These are phyloP conservation scores for Auriscalpium vulgare DNA, from an alignment of 768 basidiomycete species.

Conservation along the genomic window DNA sequence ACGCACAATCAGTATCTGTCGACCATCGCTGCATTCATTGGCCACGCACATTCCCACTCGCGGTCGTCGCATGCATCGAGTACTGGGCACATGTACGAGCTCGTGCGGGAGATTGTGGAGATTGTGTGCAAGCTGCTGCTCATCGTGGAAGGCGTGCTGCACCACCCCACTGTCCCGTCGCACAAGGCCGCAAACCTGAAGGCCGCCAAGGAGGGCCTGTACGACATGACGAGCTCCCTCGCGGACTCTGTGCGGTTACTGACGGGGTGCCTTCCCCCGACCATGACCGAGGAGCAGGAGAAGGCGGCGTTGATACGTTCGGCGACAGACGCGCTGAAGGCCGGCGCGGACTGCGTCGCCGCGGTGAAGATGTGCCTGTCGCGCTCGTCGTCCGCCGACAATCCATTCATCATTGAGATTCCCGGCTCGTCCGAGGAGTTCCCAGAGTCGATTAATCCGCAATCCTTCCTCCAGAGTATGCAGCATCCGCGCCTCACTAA, in stretches of 20 bases:
- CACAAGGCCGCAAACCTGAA: conserved; percentile 59
- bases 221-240: conserved; percentile 76
- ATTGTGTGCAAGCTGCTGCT: conserved; percentile 86
- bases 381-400: conserved; percentile 45
- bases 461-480: conserved; percentile 34
- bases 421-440: conserved; percentile 42
- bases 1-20: conserved; percentile 90
- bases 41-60: conserved; percentile 91
- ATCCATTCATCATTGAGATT: conserved; percentile 57
- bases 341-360: conserved; percentile 82
- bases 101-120: conserved; percentile 92
- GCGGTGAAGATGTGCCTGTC: conserved; percentile 79
- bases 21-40: conserved; percentile 95
- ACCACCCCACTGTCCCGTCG: conserved; percentile 60
- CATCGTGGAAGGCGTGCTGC: conserved; percentile 83
- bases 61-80: conserved; percentile 86
- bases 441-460: conserved; percentile 36
- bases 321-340: conserved; percentile 83
- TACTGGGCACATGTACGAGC: conserved; percentile 89
- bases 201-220: conserved; percentile 71
- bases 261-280: conserved; percentile 39
- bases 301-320: conserved; percentile 69
- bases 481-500: conserved; percentile 22
- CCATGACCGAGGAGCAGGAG: conserved; percentile 72
- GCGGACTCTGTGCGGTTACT: conserved; percentile 83